A percentile compares a stretch with the other conserved stretches of the same genome.
Conservation (phyloP, 129 eudicot species). For the Chrysanthemum makinoi region DNA sequence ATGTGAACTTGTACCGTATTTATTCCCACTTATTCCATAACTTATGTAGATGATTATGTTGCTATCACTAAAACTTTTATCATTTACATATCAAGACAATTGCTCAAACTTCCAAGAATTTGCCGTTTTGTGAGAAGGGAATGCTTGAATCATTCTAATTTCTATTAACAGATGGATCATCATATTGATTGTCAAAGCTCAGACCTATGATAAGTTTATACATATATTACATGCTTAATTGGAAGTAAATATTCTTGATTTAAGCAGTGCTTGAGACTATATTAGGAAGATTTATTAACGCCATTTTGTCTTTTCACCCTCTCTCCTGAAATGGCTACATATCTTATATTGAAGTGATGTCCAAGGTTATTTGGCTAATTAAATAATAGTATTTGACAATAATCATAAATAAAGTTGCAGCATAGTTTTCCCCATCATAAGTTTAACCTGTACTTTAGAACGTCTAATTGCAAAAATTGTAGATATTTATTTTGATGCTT, state of each 20-base stretch:
- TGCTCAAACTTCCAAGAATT: background rate
- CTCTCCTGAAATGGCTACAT: background rate
- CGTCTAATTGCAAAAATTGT: background rate
- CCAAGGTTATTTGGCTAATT: background rate
- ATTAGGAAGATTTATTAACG: background rate
- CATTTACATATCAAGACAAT: background rate
- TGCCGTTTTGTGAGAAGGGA: slow-evolving; percentile 8
- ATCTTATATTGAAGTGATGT: background rate
- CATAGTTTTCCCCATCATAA: slow-evolving; percentile 5
- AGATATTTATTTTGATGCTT: no score
- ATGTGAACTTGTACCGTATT: background rate
- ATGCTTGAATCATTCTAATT: slow-evolving; percentile 1
- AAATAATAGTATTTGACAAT: background rate
- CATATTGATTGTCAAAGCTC: background rate
- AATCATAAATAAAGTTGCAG: background rate
- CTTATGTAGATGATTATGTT: no score
- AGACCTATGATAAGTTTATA: slow-evolving; percentile 7
- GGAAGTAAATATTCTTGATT: slow-evolving; percentile 8
- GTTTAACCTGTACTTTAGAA: slow-evolving; percentile 13
- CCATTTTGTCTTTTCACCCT: background rate
- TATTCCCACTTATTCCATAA: no score
- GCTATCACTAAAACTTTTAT: background rate
- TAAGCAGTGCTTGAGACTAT: background rate
- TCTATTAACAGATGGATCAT: background rate
- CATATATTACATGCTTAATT: background rate